phyloP scores from a whole-genome alignment of 78 protist species.

The Cavenderia fasciculata region DNA sequence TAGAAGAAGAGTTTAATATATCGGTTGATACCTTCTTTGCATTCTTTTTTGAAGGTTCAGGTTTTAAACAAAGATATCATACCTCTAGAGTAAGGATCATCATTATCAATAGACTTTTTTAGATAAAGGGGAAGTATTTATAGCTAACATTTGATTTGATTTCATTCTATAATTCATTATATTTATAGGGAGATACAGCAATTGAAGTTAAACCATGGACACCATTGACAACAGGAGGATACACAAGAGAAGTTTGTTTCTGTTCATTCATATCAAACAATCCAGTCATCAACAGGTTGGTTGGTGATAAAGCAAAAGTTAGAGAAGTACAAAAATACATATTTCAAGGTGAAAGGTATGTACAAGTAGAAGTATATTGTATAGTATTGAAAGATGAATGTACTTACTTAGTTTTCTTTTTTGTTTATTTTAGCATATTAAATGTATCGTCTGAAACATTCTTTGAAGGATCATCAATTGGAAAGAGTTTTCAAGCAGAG shows the following conservation, averaged over 20 bases:
- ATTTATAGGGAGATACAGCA: slow-evolving; percentile 52
- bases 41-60: slow-evolving; percentile 62
- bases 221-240: slow-evolving; percentile 47
- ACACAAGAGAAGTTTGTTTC: slow-evolving; percentile 47
- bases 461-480: slow-evolving; percentile 62
- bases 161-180: background rate
- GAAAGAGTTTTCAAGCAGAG: slow-evolving; percentile 41
- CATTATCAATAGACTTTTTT: no score
- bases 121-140: no score
- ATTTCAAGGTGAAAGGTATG: slow-evolving; percentile 35
- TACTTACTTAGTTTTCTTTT: background rate
- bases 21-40: slow-evolving; percentile 74
- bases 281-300: slow-evolving; percentile 28
- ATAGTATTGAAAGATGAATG: background rate
- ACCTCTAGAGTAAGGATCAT: slow-evolving; percentile 34
- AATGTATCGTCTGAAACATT: slow-evolving; percentile 47
- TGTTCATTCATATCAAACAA: slow-evolving; percentile 52
- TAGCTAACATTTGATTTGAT: background rate
- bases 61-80: slow-evolving; percentile 58
- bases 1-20: slow-evolving; percentile 63
- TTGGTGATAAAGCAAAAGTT: slow-evolving; percentile 67
- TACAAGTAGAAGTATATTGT: background rate
- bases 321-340: slow-evolving; percentile 70
- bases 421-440: slow-evolving; percentile 16
- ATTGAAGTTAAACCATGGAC: slow-evolving; percentile 64